Percentiles rank a stretch among this genome's conserved stretches.
phyloP scores from a whole-genome alignment of 805 yeast species.

The Clavispora asparagi region DNA sequence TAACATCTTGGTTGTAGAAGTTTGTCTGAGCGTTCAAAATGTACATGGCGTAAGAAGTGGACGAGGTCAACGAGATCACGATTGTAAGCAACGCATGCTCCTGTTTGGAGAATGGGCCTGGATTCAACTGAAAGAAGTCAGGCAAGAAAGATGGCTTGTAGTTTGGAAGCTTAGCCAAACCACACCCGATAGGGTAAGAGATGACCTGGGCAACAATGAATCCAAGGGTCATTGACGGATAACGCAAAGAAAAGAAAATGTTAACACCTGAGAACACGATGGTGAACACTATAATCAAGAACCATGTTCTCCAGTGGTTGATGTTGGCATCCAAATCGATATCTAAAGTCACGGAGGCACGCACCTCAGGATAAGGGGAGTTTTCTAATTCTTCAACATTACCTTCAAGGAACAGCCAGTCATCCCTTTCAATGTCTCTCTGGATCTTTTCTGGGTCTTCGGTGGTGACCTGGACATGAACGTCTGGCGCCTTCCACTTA shows the following conservation, averaged over 20 bases:
- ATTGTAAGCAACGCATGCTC: constrained; percentile 11
- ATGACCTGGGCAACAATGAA: constrained; percentile 22
- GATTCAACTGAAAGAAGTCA: constrained; percentile 16
- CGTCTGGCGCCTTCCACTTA: neutral
- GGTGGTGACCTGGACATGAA: neutral
- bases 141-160: constrained; percentile 7
- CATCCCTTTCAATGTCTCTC: neutral
- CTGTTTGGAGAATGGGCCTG: constrained; percentile 15
- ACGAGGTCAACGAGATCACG: constrained; percentile 17
- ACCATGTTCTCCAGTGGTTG: constrained; percentile 18
- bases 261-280: constrained; percentile 24
- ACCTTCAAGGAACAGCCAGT: constrained; percentile 2
- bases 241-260: constrained; percentile 21
- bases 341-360: constrained; percentile 18
- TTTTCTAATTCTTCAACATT: neutral
- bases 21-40: constrained; percentile 15
- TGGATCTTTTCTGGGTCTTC: neutral
- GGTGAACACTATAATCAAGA: constrained; percentile 15
- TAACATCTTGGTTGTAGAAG: constrained; percentile 8
- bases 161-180: constrained; percentile 13
- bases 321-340: constrained; percentile 14
- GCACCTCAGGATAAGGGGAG: constrained; percentile 21
- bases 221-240: constrained; percentile 20
- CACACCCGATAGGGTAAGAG: constrained; percentile 20
- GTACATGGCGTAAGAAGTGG: constrained; percentile 15